These are phyloP conservation scores for Cystofilobasidium capitatum DNA, from an alignment of 768 basidiomycete species.

Conservation along the genomic window DNA sequence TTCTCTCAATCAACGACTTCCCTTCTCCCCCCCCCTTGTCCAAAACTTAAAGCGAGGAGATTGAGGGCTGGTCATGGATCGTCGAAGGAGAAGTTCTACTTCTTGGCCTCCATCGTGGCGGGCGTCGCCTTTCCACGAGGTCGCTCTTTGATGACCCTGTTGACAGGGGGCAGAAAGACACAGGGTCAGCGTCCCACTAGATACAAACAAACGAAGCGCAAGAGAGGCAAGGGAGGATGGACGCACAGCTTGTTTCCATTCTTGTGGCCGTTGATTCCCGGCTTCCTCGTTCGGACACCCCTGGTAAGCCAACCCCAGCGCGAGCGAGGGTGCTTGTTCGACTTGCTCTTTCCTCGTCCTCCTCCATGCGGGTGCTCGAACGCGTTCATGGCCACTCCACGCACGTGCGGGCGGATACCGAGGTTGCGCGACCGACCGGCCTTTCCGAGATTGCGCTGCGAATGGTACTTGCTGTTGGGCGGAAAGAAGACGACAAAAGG, in stretches of 20 bases:
- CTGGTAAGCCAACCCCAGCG: slow-evolving; percentile 89
- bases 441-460: slow-evolving; percentile 73
- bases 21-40: too few relatives aligned
- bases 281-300: slow-evolving; percentile 84
- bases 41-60: too few relatives aligned
- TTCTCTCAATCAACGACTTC: too few relatives aligned
- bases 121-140: slow-evolving; percentile 57
- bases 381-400: slow-evolving; percentile 97
- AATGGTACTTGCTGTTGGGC: slow-evolving; percentile 56
- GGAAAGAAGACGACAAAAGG: neutral
- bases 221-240: neutral
- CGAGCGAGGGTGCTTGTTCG: slow-evolving; percentile 84
- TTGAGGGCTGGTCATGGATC: too few relatives aligned
- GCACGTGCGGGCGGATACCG: slow-evolving; percentile 70
- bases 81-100: too few relatives aligned
- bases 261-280: slow-evolving; percentile 50
- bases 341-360: slow-evolving; percentile 95
- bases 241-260: slow-evolving; percentile 59
- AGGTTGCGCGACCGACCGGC: slow-evolving; percentile 83
- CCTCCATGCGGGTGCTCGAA: slow-evolving; percentile 89
- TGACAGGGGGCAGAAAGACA: neutral
- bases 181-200: neutral
- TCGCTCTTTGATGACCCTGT: slow-evolving; percentile 71
- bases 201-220: neutral
- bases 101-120: slow-evolving; percentile 2